These are phyloP conservation scores for Mortierella sp. DNA, from an alignment of 371 early-diverging fungal genomes.

Conservation along the genomic window DNA sequence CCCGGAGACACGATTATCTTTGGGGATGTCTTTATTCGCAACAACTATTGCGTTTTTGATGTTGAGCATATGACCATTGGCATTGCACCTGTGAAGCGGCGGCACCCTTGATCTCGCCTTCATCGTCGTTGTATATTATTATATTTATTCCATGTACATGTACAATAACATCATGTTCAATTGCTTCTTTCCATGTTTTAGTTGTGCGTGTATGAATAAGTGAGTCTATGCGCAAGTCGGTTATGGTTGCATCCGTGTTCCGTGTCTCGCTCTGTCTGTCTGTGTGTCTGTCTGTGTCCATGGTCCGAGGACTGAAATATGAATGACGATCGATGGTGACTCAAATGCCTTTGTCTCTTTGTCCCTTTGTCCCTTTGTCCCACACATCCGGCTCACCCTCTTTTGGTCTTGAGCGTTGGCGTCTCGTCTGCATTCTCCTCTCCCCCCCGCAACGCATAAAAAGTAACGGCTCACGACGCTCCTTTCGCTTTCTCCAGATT, in stretches of 20 bases:
- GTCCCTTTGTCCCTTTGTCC: neutral
- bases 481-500: neutral
- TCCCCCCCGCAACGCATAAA: neutral
- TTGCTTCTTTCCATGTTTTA: too few species aligned
- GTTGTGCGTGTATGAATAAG: too few species aligned
- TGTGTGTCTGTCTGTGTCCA: neutral
- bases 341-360: neutral
- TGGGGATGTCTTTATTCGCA: conserved; percentile 65
- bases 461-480: neutral
- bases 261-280: too few species aligned
- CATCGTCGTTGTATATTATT: neutral
- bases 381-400: neutral
- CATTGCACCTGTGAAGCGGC: conserved; percentile 28
- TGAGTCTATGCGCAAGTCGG: too few species aligned
- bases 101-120: neutral
- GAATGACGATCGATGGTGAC: neutral
- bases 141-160: neutral
- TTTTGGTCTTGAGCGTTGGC: neutral
- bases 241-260: neutral
- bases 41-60: conserved; percentile 64
- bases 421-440: too few species aligned
- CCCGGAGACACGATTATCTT: conserved; percentile 58
- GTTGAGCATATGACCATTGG: conserved; percentile 36
- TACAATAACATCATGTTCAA: too few species aligned
- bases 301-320: neutral